Conservation (phyloP, 2,329 filamentous ascomycete genomes). For the Aspergillus sp. region DNA sequence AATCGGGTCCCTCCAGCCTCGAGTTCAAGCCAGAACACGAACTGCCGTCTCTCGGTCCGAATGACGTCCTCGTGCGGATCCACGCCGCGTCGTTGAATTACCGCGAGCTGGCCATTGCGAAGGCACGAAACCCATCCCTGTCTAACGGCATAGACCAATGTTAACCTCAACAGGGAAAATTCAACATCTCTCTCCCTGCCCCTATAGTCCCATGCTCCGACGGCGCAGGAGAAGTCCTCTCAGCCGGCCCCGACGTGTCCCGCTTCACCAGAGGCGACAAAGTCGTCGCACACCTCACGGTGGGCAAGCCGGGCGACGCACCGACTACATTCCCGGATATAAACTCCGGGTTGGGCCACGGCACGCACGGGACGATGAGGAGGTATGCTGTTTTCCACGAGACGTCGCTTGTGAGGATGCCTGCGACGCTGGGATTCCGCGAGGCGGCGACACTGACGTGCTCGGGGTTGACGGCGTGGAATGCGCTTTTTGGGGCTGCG, state of each 20-base stretch:
- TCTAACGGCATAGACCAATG: too few relatives aligned
- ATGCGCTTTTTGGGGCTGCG: slow-evolving; percentile 51
- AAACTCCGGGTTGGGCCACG: slow-evolving; percentile 47
- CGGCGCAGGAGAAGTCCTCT: slow-evolving; percentile 41
- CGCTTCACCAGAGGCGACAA: slow-evolving; percentile 54
- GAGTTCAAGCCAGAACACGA: slow-evolving; percentile 51
- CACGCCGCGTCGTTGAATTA: slow-evolving; percentile 44
- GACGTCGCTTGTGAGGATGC: slow-evolving; percentile 49
- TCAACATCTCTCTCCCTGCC: slow-evolving; percentile 42
- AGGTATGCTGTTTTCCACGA: slow-evolving; percentile 50
- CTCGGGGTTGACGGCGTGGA: slow-evolving; percentile 52
- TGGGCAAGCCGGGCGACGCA: slow-evolving; percentile 45
- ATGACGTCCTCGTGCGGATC: slow-evolving; percentile 66
- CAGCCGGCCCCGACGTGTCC: slow-evolving; percentile 52
- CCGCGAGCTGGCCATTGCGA: slow-evolving; percentile 40
- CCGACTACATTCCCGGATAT: slow-evolving; percentile 38
- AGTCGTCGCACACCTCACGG: slow-evolving; percentile 54
- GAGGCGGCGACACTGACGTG: slow-evolving; percentile 52
- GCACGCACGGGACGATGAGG: slow-evolving; percentile 49
- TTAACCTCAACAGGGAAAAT: slow-evolving; percentile 40
- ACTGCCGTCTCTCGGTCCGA: slow-evolving; percentile 60
- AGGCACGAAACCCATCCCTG: too few relatives aligned
- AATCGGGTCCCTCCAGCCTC: slow-evolving; percentile 39
- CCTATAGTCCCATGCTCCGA: slow-evolving; percentile 46
- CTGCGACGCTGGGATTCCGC: slow-evolving; percentile 46